phyloP scores from a whole-genome alignment of 2,329 filamentous ascomycete species.

The Aspergillus nomiae region DNA sequence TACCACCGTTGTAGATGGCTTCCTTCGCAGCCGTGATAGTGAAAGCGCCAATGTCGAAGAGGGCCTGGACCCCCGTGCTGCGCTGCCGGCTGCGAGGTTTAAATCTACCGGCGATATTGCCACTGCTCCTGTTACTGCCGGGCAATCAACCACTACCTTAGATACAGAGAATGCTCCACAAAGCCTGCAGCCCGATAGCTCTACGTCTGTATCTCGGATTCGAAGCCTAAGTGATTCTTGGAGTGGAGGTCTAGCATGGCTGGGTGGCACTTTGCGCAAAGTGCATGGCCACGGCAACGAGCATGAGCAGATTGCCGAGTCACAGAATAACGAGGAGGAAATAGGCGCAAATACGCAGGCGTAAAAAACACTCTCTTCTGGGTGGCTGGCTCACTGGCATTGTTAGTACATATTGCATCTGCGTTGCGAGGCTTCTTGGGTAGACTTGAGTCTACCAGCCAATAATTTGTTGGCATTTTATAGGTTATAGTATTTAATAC shows the following conservation, averaged over 20 bases:
- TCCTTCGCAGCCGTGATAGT: conserved; percentile 21
- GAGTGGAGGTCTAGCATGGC: conserved; percentile 38
- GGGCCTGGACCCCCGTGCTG: conserved; percentile 20
- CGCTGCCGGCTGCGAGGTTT: conserved; percentile 28
- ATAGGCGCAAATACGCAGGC: conserved; percentile 9
- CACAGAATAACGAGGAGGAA: not conserved
- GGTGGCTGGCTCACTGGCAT: conserved; percentile 10
- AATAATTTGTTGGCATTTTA: not conserved
- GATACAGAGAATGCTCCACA: conserved; percentile 17
- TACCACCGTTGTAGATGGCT: conserved; percentile 24
- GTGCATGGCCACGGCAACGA: conserved; percentile 7
- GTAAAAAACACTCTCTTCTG: not conserved
- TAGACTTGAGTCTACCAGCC: conserved; percentile 1
- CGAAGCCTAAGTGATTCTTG: conserved; percentile 43
- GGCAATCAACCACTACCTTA: conserved; percentile 25
- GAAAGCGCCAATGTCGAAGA: conserved; percentile 22
- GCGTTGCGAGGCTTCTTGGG: not conserved
- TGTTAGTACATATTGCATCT: conserved; percentile 11
- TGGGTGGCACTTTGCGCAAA: conserved; percentile 35
- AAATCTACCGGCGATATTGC: conserved; percentile 27
- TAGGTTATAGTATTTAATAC: conserved; percentile 2
- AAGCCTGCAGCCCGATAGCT: conserved; percentile 19
- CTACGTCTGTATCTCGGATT: conserved; percentile 26
- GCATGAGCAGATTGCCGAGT: conserved; percentile 4
- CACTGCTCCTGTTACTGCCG: conserved; percentile 22